Evolutionary conservation across 345 rosid genomes (phyloP), one percentile per base, ranked within the genome.

Genomic region (Draba incana): DNA sequence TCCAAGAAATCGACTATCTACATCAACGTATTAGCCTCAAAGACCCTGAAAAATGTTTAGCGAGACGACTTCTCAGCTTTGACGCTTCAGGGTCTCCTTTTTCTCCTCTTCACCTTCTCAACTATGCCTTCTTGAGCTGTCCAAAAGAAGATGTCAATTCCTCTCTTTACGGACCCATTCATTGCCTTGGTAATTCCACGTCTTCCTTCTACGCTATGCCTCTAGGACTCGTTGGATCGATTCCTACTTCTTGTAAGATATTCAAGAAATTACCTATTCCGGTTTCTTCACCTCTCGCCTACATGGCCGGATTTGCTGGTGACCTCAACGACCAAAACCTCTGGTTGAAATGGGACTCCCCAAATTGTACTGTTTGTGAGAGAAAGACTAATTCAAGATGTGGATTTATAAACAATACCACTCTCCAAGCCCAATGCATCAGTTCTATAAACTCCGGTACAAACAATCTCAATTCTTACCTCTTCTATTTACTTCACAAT

Each of bases 41-140:
- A 7, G 98, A 92, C 75, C 78, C 84, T 0, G 74, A 39, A 0
- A 65, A 78, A 15, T 92, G 97, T 84, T 76, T 89, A 15, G 79
- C 92, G 0, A 68, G 42, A 52, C 81, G 84, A 7, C 86, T 88
- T 38, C 83, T 85, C 25, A 65, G 67, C 66, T 76, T 88, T 44
- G 73, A 83, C 61, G 78, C 83, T 13, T 79, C 95, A 0, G 87
- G 81, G 6, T 82, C 96, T 57, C 87, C 92, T 2, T 92, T 89
- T 37, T 44, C 37, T 15, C 72, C 68, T 30, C 10, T 72, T 12
- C 59, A 9, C 8, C 76, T 46, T 55, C 82, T 38, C 20, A 82
- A 78, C 69, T 88, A 78, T 81, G 78, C 88, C 2, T 85, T 88
- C 78, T 71, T 89, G 5, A 78, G 64, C 68, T 89, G 97, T 77